Evolutionary conservation across 495 filamentous ascomycete species (phyloP).

Genomic region (Entonaema liquescens): DNA sequence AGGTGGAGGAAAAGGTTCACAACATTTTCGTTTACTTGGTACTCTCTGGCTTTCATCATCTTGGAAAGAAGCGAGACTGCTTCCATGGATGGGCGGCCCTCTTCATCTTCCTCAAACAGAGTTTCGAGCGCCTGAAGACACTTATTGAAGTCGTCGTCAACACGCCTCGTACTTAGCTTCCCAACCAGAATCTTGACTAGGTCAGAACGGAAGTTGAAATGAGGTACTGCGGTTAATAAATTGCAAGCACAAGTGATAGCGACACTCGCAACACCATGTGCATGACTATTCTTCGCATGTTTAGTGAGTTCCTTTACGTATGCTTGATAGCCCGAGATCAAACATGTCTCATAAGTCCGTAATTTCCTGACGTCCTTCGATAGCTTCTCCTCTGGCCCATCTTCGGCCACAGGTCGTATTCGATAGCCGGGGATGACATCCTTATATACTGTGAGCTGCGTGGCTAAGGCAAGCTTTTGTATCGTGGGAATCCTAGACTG

Average conservation of each 20-base stretch:
- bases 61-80: slow-evolving; percentile 84
- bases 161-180: slow-evolving; percentile 73
- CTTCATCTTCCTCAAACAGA: slow-evolving; percentile 85
- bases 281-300: slow-evolving; percentile 61
- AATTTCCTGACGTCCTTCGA: slow-evolving; percentile 90
- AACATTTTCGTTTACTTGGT: slow-evolving; percentile 81
- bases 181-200: slow-evolving; percentile 85
- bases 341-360: slow-evolving; percentile 81
- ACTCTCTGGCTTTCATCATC: slow-evolving; percentile 90
- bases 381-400: slow-evolving; percentile 75
- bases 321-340: slow-evolving; percentile 80
- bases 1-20: slow-evolving; percentile 92
- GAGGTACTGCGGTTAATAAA: slow-evolving; percentile 80
- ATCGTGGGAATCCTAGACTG: slow-evolving; percentile 74
- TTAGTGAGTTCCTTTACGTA: slow-evolving; percentile 79
- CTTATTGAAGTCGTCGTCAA: slow-evolving; percentile 78
- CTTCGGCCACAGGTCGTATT: slow-evolving; percentile 82
- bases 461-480: slow-evolving; percentile 81
- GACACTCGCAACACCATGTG: slow-evolving; percentile 64
- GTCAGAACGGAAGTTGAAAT: slow-evolving; percentile 95
- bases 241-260: slow-evolving; percentile 87
- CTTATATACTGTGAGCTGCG: slow-evolving; percentile 91
- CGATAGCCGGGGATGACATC: slow-evolving; percentile 96
- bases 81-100: slow-evolving; percentile 86
- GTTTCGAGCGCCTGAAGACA: slow-evolving; percentile 82